Conservation (phyloP, 2,329 filamentous ascomycete species). For the Microcyclospora pomicola region DNA sequence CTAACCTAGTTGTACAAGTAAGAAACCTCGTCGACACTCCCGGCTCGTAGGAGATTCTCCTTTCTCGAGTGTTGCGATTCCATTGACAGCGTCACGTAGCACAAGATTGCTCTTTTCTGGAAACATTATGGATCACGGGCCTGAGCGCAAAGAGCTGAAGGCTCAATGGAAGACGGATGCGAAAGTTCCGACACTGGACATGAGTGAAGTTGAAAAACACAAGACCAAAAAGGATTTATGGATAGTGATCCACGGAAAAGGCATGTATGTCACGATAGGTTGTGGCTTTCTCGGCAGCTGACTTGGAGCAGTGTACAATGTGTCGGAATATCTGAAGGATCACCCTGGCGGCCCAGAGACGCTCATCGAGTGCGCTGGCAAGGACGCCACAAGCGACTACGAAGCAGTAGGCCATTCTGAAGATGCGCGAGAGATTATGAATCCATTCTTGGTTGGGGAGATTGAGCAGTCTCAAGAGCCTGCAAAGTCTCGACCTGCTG, state of each 20-base stretch:
- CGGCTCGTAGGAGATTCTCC: too few species aligned
- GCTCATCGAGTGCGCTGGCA: conserved; percentile 91
- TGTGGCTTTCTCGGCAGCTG: neutral
- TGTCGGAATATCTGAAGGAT: conserved; percentile 88
- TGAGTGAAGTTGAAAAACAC: conserved; percentile 91
- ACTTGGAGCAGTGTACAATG: conserved; percentile 77
- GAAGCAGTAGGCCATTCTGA: conserved; percentile 58
- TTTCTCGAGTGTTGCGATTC: too few species aligned
- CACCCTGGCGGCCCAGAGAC: conserved; percentile 90
- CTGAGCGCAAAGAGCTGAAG: too few species aligned
- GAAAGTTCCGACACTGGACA: too few species aligned
- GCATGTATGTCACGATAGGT: conserved; percentile 2
- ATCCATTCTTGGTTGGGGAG: conserved; percentile 25
- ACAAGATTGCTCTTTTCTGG: too few species aligned
- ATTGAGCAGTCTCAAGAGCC: conserved; percentile 12
- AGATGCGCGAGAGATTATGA: conserved; percentile 30
- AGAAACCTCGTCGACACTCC: too few species aligned
- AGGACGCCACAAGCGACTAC: conserved; percentile 86
- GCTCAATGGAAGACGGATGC: too few species aligned
- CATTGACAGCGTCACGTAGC: too few species aligned
- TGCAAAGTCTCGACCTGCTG: neutral
- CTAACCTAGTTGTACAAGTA: too few species aligned
- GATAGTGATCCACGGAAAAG: conserved; percentile 83
- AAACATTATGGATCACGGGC: too few species aligned
- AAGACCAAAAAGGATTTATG: conserved; percentile 95